Base-by-base conservation (phyloP, 2,329 filamentous ascomycete genomes). In the Nothopassalora personata region DNA sequence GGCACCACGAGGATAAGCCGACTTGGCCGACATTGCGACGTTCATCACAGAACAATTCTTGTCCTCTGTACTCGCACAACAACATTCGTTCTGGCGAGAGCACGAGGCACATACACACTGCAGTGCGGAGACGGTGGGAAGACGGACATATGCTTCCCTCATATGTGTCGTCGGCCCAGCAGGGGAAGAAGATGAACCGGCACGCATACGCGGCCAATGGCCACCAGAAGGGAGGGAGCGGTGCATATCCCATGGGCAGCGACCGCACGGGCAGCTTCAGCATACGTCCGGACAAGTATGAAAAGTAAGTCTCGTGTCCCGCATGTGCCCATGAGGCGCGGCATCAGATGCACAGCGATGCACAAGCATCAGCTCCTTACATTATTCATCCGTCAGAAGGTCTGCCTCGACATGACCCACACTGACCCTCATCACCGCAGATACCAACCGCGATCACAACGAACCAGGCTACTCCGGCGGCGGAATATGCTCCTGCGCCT, bases 281-380 rank as follows among this genome's bases (percentile, higher is more conserved):
- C 66, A 92, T 95, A 71, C 91, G 90, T 67, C 90, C 91, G 67
- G 91, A 96, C 75, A 89, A 90, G 89, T 96, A 84, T 71, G 82
- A 71, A 64, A 67, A 66, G 66, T 66, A 54, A 60, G 64, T 54
- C 27, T 13, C 15, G 18, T 15, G 18, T 18, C 39, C 30, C 39
- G 34, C 52, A 18, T 34, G 49, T 34, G 49, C 49, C 11, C 33
- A 15, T 7, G 27, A 34, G 49, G 49, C 49, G 49, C 18, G 10
- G 28, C 11, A 30, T 9, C 27, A 51, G 49, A 19, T 10, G 49
- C 30, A 51, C 49, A 51, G 7, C n/a, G 49, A 43, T 43, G 39
- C 39, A 43, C 39, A 43, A 18, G 39, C 13, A n/a, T 33, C 46
- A 51, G 31, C 45, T 49, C 46, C 48, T n/a, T 34, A 58, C 30